These are phyloP conservation scores for Trichoderma sp. DNA, from an alignment of 2,329 filamentous ascomycete species.

Conservation along the genomic window DNA sequence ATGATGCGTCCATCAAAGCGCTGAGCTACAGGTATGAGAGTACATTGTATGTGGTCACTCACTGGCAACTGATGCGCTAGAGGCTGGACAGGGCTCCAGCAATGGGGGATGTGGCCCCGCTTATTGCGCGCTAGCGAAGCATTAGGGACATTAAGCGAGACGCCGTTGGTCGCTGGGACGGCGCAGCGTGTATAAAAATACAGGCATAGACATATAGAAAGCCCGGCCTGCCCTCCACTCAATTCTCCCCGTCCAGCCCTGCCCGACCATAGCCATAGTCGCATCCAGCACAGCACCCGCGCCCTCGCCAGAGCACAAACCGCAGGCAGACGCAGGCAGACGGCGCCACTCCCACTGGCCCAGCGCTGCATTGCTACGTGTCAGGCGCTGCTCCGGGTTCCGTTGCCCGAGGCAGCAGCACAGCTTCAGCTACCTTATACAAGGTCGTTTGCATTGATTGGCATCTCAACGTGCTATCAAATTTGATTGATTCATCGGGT, in stretches of 20 bases:
- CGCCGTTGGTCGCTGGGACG: slow-evolving; percentile 36
- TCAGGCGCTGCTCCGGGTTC: background rate
- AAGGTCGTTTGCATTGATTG: background rate
- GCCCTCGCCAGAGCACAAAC: background rate
- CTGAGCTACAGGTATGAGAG: background rate
- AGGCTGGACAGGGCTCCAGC: slow-evolving; percentile 9
- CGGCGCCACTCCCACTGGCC: slow-evolving; percentile 4
- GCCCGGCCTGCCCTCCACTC: slow-evolving; percentile 47
- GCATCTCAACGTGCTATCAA: background rate
- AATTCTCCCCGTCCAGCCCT: slow-evolving; percentile 35
- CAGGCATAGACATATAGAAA: slow-evolving; percentile 48
- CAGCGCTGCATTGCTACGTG: background rate
- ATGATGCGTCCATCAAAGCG: background rate
- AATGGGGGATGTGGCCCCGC: slow-evolving; percentile 10
- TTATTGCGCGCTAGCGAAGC: slow-evolving; percentile 33
- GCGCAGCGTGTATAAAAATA: slow-evolving; percentile 47
- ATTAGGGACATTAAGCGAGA: slow-evolving; percentile 43
- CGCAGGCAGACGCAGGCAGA: slow-evolving; percentile 7
- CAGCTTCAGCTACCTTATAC: background rate
- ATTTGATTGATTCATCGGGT: background rate
- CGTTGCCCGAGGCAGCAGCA: background rate
- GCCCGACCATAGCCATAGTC: slow-evolving; percentile 19
- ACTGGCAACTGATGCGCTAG: background rate
- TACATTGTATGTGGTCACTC: background rate
- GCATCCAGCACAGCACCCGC: slow-evolving; percentile 2